These are phyloP conservation scores for Leishmania major DNA, from an alignment of 208 protist species.

Conservation along the genomic window DNA sequence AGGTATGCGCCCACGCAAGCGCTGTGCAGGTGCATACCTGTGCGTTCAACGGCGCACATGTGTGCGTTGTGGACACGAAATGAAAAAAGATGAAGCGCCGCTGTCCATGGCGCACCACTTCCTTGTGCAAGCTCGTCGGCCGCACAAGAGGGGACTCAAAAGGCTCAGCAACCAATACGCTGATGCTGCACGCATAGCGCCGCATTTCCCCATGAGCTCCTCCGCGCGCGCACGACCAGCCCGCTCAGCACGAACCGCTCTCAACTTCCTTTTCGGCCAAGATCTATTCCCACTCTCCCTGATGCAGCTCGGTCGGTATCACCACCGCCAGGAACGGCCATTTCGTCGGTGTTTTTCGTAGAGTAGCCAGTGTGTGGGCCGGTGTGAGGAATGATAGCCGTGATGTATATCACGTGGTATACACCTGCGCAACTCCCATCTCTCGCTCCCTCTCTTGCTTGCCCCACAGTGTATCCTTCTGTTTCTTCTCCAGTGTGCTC, in stretches of 20 bases:
- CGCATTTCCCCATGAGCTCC: background rate
- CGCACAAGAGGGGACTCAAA: background rate
- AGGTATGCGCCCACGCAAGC: background rate
- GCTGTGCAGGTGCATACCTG: background rate
- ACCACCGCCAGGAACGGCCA: background rate
- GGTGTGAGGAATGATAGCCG: background rate
- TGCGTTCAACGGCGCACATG: background rate
- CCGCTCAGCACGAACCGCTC: background rate
- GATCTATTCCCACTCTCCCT: background rate
- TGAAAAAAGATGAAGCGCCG: background rate
- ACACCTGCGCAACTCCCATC: background rate
- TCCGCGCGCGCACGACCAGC: background rate
- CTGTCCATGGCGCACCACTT: background rate
- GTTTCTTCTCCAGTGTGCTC: background rate
- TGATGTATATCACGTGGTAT: background rate
- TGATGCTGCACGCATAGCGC: background rate
- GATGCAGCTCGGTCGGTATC: background rate
- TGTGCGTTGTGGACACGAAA: background rate
- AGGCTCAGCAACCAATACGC: background rate
- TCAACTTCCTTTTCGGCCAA: background rate
- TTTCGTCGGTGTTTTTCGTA: background rate
- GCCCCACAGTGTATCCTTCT: background rate
- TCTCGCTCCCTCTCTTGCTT: background rate
- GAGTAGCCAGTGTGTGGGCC: background rate
- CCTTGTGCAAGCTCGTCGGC: background rate